Base-by-base conservation (phyloP, 2,329 filamentous ascomycete genomes). In the Cercospora beticola region DNA sequence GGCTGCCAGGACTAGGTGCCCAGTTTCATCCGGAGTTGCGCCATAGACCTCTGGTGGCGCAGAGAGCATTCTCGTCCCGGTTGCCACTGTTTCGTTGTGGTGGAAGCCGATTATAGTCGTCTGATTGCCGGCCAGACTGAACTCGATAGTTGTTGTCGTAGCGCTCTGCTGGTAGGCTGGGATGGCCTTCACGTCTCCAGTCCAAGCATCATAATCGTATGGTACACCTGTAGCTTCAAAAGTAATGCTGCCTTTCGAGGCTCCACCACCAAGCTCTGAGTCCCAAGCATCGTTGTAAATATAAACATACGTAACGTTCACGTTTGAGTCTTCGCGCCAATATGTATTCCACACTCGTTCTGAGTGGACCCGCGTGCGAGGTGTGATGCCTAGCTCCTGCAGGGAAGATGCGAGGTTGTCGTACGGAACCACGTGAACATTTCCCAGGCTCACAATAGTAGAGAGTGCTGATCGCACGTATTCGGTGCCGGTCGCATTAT, bases 131-230 rank as follows among this genome's bases (percentile, higher is more conserved):
- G 78, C 78, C 3, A 85, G 72, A 2, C 62, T 66, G 14, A 84
- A 67, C 2, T 77, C 75, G 14, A 83, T 78, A 0, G 71, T 74
- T 0, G 78, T 81, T 0, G 64, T 70, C 4, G 69, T 73, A 3
- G 73, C 64, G 3, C 65, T 73, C 8, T 74, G 68, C n/a, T 75
- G 73, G 66, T 82, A 83, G 4, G 74, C 71, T 1, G 76, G 52
- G 21, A 83, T 67, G 0, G 77, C 78, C 4, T 66, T 77, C 28
- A 75, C 64, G 5, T 74, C 71, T 7, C 83, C 83, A 1, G 81
- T 82, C 80, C 82, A 85, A 4, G 81, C 79, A 71, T 85, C 75
- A 62, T 80, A 79, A 31, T 76, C 33, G 68, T 79, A 81, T 4
- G 82, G 82, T 5, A 69, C 73, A 26, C 75, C 76, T 16, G 72